These are phyloP conservation scores for Gaertneriomyces semiglobifer DNA, from an alignment of 192 early-diverging fungal genomes.

Conservation along the genomic window DNA sequence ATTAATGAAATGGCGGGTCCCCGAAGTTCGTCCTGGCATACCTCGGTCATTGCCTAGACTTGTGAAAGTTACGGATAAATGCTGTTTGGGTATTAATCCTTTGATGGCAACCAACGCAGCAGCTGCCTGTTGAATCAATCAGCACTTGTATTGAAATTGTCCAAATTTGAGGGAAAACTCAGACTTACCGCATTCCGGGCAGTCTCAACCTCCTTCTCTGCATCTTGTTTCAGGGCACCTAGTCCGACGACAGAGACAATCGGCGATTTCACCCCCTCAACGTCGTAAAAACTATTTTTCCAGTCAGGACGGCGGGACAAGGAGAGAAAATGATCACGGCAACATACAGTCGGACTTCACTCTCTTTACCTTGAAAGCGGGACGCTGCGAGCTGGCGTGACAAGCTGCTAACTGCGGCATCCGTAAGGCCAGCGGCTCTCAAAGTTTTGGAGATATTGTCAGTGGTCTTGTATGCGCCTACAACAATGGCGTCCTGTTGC, in stretches of 20 bases:
- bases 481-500: no score
- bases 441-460: no score
- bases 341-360: no score
- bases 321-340: no score
- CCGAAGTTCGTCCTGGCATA: not conserved
- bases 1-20: not conserved
- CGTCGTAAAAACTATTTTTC: not conserved
- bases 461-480: no score
- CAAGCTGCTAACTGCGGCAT: no score
- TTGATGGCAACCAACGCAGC: slow-evolving; percentile 1
- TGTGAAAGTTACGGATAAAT: slow-evolving; percentile 6
- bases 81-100: not conserved
- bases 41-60: slow-evolving; percentile 1
- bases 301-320: no score
- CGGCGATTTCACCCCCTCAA: slow-evolving; percentile 3
- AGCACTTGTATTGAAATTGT: no score
- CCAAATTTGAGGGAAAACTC: not conserved
- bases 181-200: slow-evolving; percentile 10
- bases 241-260: slow-evolving; percentile 13
- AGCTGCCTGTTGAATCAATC: not conserved
- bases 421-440: no score
- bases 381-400: no score
- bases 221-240: not conserved
- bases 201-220: not conserved
- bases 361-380: no score